Percentiles rank a stretch among this genome's conserved stretches.
phyloP scores from a whole-genome alignment of 2,329 filamentous ascomycete species.

The Verticillium nonalfalfae region DNA sequence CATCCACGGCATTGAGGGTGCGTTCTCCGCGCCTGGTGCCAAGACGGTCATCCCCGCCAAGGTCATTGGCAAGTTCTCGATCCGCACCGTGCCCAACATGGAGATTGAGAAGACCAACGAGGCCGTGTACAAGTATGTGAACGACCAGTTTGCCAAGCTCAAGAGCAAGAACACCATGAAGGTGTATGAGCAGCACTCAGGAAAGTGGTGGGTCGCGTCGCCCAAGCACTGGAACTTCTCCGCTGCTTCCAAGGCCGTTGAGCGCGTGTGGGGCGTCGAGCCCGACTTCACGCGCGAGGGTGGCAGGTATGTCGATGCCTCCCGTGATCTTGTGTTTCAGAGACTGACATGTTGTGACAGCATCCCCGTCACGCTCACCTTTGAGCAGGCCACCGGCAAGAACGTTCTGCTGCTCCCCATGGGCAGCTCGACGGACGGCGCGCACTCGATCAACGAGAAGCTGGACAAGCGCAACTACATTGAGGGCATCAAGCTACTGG shows the following conservation, averaged over 20 bases:
- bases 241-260: slow-evolving; percentile 89
- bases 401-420: slow-evolving; percentile 93
- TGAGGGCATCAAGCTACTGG: slow-evolving; percentile 92
- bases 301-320: slow-evolving; percentile 53
- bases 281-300: slow-evolving; percentile 96
- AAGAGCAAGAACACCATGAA: slow-evolving; percentile 88
- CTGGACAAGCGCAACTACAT: slow-evolving; percentile 96
- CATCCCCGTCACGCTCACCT: slow-evolving; percentile 94
- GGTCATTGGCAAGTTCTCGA: slow-evolving; percentile 97
- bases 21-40: slow-evolving; percentile 85
- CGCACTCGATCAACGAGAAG: slow-evolving; percentile 98
- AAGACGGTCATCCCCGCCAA: slow-evolving; percentile 99
- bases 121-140: slow-evolving; percentile 75
- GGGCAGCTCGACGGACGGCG: slow-evolving; percentile 94
- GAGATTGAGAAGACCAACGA: slow-evolving; percentile 84
- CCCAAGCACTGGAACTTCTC: slow-evolving; percentile 99
- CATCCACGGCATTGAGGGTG: slow-evolving; percentile 90
- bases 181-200: slow-evolving; percentile 76
- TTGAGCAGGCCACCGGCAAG: slow-evolving; percentile 96
- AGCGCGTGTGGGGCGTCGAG: slow-evolving; percentile 88
- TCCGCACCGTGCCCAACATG: slow-evolving; percentile 97
- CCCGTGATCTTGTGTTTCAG: slow-evolving; percentile 17
- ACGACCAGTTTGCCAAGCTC: slow-evolving; percentile 79
- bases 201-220: slow-evolving; percentile 98
- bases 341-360: slow-evolving; percentile 32